These are phyloP conservation scores for Gleditsia sinensis DNA, from an alignment of 306 rosid species.

Conservation along the genomic window DNA sequence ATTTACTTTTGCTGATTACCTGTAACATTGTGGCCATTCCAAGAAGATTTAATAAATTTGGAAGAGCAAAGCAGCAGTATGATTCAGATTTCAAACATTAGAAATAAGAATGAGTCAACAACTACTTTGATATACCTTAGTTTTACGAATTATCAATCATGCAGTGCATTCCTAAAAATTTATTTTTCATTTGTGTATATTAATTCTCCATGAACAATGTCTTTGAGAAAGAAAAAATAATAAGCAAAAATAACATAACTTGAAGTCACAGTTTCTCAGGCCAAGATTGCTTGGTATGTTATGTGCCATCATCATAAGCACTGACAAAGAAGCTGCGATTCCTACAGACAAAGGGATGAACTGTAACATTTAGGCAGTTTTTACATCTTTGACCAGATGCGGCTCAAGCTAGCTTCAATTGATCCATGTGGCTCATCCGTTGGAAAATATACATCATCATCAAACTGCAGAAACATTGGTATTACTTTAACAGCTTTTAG, in stretches of 20 bases:
- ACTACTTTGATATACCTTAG: neutral
- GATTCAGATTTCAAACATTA: neutral
- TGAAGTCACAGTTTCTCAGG: constrained; percentile 2
- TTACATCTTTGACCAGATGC: constrained; percentile 74
- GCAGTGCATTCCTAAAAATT: constrained; percentile 10
- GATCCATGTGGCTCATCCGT: constrained; percentile 96
- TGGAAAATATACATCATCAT: constrained; percentile 88
- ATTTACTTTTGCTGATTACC: no score
- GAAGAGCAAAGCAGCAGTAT: neutral
- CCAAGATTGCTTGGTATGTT: neutral
- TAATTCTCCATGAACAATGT: neutral
- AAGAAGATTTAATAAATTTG: neutral
- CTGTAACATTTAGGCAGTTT: constrained; percentile 27
- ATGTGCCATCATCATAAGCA: neutral
- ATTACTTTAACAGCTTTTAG: constrained; percentile 7
- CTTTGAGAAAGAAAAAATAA: neutral
- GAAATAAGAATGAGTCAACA: neutral
- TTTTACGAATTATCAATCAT: constrained; percentile 2
- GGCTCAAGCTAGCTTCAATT: constrained; percentile 84
- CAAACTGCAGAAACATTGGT: constrained; percentile 60
- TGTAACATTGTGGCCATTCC: no score
- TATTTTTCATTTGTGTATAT: neutral
- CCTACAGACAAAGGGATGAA: constrained; percentile 21
- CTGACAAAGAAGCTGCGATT: constrained; percentile 3
- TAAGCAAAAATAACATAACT: neutral